Percentiles rank a stretch among this genome's conserved stretches.
phyloP scores from a whole-genome alignment of 208 protist genomes.

The Trypanosoma melophagium region DNA sequence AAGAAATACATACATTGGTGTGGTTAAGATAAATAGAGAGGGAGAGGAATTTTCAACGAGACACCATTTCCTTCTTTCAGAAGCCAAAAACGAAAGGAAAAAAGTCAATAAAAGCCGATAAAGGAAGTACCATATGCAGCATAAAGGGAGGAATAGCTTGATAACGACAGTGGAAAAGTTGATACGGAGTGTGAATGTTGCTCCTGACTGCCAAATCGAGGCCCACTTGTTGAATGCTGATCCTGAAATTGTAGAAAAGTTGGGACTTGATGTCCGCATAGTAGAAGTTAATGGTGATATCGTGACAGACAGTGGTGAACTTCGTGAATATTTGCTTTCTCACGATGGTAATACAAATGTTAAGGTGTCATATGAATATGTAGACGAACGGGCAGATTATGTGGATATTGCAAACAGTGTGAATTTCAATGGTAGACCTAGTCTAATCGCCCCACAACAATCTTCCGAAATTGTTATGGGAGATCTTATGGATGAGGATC shows the following conservation, averaged over 20 bases:
- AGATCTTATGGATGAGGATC: not conserved
- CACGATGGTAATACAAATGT: constrained; percentile 21
- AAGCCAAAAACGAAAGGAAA: constrained; percentile 4
- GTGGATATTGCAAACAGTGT: constrained; percentile 66
- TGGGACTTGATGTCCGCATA: constrained; percentile 40
- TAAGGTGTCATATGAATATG: constrained; percentile 42
- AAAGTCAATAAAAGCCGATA: constrained; percentile 12
- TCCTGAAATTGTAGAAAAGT: constrained; percentile 26
- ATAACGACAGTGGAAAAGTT: constrained; percentile 49
- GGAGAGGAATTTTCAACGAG: too few relatives aligned
- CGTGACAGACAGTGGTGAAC: constrained; percentile 51
- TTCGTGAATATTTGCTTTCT: constrained; percentile 47
- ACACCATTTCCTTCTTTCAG: not conserved
- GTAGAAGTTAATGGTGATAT: constrained; percentile 43
- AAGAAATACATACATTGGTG: too few relatives aligned
- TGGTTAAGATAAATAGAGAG: too few relatives aligned
- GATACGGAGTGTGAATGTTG: constrained; percentile 49
- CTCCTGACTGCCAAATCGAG: constrained; percentile 65
- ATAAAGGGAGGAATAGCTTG: constrained; percentile 11
- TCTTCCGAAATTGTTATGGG: not conserved
- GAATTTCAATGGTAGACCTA: constrained; percentile 44
- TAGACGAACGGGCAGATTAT: constrained; percentile 26
- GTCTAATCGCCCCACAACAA: constrained; percentile 27
- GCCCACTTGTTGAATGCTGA: constrained; percentile 29
- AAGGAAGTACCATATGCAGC: constrained; percentile 7